Base-by-base conservation (phyloP, 2,329 filamentous ascomycete species). In the Aureobasidium sp. region DNA sequence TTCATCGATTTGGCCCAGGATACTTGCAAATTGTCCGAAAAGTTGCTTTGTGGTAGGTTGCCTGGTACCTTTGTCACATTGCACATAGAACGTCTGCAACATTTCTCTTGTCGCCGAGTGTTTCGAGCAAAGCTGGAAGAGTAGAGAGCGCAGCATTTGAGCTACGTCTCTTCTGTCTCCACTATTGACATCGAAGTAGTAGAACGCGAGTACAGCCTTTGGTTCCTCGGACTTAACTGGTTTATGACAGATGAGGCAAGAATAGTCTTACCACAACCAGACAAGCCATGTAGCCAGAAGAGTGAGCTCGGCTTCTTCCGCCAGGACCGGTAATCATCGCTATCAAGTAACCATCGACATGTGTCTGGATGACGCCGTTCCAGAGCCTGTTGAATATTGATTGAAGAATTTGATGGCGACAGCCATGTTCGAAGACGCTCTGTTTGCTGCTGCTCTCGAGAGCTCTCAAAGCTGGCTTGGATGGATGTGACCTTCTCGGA, bases 251-350 rank as follows among this genome's bases (percentile, higher is more conserved):
- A 24, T n/a, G 61, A 53, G 11, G 47, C 52, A 9, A 63, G 61
- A 19, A 63, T 45, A 0, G 61, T 63, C 54, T 63, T 63, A 7
- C 62, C 57, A 27, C 56, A 60, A 1, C 62, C 62, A 5, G 62
- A 29, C 5, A 63, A 44, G 11, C 62, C 62, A 35, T 50, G 14
- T 0, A 63, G 33, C 57, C 62, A 63, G 17, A 63, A 14, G 22
- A 61, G 61, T 2, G 56, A 48, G 15, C 19, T 35, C n/a, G 29
- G 29, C 1, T 35, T 7, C 2, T 8, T n/a, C 33, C 45, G 47
- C 56, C 56, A 63, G 3, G 17, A 57, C 50, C 3, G 40, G 4
- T 24, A 44, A 4, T 22, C 40, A 14, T 49, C 48, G 1, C 42
- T 33, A 3, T 56, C 2, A 11, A 61, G 14, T 12, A 63, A 39